phyloP scores from a whole-genome alignment of 1,284 basidiomycete species.

The Naganishia liquefaciens region DNA sequence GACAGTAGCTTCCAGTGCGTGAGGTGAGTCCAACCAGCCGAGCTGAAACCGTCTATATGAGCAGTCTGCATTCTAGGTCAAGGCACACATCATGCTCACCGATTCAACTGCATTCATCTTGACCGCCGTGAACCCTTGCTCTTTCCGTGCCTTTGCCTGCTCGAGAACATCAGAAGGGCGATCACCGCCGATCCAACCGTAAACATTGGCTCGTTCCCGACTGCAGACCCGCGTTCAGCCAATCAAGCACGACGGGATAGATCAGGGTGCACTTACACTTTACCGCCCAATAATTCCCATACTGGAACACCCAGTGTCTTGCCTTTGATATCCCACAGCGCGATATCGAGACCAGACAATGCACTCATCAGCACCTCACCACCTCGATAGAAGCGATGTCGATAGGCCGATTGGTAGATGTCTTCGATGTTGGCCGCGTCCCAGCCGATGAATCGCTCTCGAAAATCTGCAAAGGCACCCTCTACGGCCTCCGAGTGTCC shows the following conservation, averaged over 20 bases:
- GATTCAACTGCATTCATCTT: constrained; percentile 64
- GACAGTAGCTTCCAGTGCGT: constrained; percentile 62
- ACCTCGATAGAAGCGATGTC: constrained; percentile 39
- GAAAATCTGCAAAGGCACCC: constrained; percentile 66
- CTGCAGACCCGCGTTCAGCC: neutral
- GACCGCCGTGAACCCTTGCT: constrained; percentile 72
- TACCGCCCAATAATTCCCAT: constrained; percentile 72
- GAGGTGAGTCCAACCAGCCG: constrained; percentile 58
- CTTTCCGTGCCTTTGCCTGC: constrained; percentile 64
- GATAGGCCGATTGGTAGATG: constrained; percentile 37
- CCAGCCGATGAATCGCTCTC: constrained; percentile 59
- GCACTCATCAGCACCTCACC: constrained; percentile 39
- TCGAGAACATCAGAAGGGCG: constrained; percentile 64
- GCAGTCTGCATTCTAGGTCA: neutral
- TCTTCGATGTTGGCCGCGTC: constrained; percentile 38
- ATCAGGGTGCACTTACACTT: constrained; percentile 53
- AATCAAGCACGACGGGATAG: too few relatives aligned
- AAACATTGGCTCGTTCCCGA: constrained; percentile 49
- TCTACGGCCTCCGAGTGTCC: constrained; percentile 71
- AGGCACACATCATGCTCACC: constrained; percentile 38
- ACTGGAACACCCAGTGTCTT: constrained; percentile 73
- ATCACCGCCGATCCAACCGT: constrained; percentile 67
- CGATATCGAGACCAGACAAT: constrained; percentile 56
- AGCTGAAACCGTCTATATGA: constrained; percentile 54
- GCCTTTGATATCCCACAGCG: constrained; percentile 67